Conservation (phyloP, 2,329 filamentous ascomycete species). For the Fusarium sp. region DNA sequence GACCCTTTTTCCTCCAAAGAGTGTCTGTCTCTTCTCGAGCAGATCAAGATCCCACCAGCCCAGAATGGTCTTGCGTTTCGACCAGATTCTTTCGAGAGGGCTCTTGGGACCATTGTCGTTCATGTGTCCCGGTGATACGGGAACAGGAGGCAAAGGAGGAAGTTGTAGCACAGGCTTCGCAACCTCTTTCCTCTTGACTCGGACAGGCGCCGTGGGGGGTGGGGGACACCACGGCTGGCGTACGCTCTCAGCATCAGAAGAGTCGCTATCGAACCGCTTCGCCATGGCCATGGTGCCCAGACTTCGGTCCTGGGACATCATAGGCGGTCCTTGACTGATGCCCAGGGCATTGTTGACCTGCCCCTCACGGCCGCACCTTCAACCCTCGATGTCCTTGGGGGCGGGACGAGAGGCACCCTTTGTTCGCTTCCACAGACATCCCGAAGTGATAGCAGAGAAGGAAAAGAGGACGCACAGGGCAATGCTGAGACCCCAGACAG, state of each 20-base stretch:
- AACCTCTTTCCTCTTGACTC: slow-evolving; percentile 42
- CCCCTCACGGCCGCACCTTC: slow-evolving; percentile 60
- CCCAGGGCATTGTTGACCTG: slow-evolving; percentile 31
- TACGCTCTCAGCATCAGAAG: slow-evolving; percentile 47
- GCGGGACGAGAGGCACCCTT: slow-evolving; percentile 54
- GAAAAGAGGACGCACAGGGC: slow-evolving; percentile 78
- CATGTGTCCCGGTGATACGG: slow-evolving; percentile 33
- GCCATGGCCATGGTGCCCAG: slow-evolving; percentile 55
- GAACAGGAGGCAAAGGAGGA: slow-evolving; percentile 48
- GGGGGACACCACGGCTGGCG: slow-evolving; percentile 50
- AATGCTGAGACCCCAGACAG: slow-evolving; percentile 87
- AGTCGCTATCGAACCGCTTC: slow-evolving; percentile 50
- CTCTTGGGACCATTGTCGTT: slow-evolving; percentile 37
- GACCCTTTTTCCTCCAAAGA: slow-evolving; percentile 46
- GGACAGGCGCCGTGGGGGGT: slow-evolving; percentile 52
- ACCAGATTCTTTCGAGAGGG: slow-evolving; percentile 47
- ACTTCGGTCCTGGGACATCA: slow-evolving; percentile 47
- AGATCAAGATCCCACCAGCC: slow-evolving; percentile 68
- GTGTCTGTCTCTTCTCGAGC: slow-evolving; percentile 58
- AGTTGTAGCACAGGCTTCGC: slow-evolving; percentile 47
- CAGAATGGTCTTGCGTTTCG: slow-evolving; percentile 60
- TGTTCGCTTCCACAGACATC: slow-evolving; percentile 72
- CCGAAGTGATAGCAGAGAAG: slow-evolving; percentile 68
- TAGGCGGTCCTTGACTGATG: slow-evolving; percentile 30
- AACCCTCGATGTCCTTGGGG: slow-evolving; percentile 62